These are phyloP conservation scores for Sphaceloma murrayae DNA, from an alignment of 2,329 filamentous ascomycete species.

Conservation along the genomic window DNA sequence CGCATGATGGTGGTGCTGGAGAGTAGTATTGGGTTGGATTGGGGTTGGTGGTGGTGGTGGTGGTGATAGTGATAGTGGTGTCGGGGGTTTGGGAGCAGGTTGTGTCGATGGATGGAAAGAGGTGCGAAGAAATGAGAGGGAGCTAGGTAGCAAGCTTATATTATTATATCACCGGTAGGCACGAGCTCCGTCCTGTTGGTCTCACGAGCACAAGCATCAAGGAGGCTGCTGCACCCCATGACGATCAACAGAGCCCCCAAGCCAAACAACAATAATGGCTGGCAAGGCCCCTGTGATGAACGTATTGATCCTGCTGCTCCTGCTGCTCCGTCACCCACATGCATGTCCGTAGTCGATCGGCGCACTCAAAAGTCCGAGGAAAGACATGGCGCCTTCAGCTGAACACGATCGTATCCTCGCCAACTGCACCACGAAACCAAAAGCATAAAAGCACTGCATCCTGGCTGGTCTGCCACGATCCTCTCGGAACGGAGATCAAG, in stretches of 20 bases:
- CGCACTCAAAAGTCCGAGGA: neutral
- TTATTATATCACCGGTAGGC: neutral
- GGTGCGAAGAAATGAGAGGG: neutral
- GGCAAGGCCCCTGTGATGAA: too few relatives aligned
- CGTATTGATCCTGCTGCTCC: neutral
- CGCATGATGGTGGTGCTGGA: slow-evolving; percentile 9
- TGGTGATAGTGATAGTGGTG: neutral
- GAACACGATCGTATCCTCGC: neutral
- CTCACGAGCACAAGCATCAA: slow-evolving; percentile 12
- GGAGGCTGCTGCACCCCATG: slow-evolving; percentile 11
- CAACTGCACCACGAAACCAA: neutral
- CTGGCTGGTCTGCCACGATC: too few relatives aligned
- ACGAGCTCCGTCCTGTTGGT: too few relatives aligned
- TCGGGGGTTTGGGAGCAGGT: too few relatives aligned
- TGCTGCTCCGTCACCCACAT: neutral
- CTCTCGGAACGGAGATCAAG: too few relatives aligned
- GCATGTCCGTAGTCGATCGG: neutral
- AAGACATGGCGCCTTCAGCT: neutral
- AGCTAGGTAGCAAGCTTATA: slow-evolving; percentile 7
- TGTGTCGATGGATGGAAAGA: too few relatives aligned
- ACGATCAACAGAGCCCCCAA: slow-evolving; percentile 2
- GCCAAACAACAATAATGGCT: too few relatives aligned
- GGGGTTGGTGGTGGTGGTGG: neutral
- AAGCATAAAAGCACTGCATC: too few relatives aligned
- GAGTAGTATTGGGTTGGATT: neutral